A percentile compares a stretch with the other conserved stretches of the same genome.
Conservation (phyloP, 768 basidiomycete genomes). For the Tricholoma furcatifolium region DNA sequence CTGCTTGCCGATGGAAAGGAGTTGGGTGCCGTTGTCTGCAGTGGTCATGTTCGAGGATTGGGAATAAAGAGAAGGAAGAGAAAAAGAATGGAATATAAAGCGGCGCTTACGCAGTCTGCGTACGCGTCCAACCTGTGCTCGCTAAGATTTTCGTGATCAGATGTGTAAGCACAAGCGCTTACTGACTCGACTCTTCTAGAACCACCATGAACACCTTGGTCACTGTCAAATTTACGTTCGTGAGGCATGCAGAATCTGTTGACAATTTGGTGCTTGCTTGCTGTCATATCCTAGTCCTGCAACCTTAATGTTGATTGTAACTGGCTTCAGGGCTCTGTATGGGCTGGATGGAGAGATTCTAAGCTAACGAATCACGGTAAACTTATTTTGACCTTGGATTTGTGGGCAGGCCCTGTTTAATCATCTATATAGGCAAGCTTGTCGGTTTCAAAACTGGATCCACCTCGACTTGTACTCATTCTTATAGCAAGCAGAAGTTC, state of each 20-base stretch:
- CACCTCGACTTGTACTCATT: neutral
- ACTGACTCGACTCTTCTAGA: neutral
- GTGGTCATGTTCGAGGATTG: constrained; percentile 19
- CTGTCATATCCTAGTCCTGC: neutral
- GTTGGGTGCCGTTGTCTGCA: constrained; percentile 45
- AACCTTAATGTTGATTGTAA: too few relatives aligned
- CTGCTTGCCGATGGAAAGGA: constrained; percentile 69
- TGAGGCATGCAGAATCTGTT: constrained; percentile 72
- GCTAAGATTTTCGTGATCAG: neutral
- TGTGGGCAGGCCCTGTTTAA: neutral
- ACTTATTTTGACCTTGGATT: constrained; percentile 7
- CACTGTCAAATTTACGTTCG: constrained; percentile 40
- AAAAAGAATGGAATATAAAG: constrained; percentile 8
- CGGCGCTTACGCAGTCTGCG: constrained; percentile 21
- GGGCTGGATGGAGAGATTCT: constrained; percentile 79
- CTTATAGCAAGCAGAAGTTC: constrained; percentile 60
- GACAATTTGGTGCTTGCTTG: constrained; percentile 61
- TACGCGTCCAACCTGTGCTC: constrained; percentile 10
- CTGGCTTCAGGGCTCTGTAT: constrained; percentile 35
- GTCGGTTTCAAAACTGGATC: constrained; percentile 28
- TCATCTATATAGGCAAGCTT: constrained; percentile 46
- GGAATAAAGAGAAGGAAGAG: constrained; percentile 10
- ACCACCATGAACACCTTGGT: constrained; percentile 7
- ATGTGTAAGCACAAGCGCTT: neutral
- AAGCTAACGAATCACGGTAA: constrained; percentile 74